Conservation (phyloP, 2,329 filamentous ascomycete genomes). For the Beauveria medogensis region DNA sequence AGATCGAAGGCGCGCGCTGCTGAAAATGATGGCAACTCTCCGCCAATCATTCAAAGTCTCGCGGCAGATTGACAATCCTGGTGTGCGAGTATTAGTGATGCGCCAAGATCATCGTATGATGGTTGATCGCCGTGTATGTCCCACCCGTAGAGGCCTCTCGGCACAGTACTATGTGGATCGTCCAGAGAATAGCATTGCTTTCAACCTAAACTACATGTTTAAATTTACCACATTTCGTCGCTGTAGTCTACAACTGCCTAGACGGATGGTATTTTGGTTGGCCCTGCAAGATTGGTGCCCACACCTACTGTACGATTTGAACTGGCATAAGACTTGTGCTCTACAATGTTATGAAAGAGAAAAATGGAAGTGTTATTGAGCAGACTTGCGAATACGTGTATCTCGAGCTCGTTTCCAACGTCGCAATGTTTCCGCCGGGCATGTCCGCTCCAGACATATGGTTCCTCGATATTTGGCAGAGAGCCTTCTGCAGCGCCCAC, state of each 20-base stretch:
- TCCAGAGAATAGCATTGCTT: background rate
- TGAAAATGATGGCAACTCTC: background rate
- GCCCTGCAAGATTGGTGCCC: no score
- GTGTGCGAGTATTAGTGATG: background rate
- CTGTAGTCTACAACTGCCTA: no score
- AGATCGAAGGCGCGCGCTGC: background rate
- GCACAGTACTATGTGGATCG: background rate
- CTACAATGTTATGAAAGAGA: no score
- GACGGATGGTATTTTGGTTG: no score
- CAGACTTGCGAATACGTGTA: no score
- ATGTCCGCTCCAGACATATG: background rate
- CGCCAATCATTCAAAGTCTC: background rate
- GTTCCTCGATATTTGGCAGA: background rate
- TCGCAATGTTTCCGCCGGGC: background rate
- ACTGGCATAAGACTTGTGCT: no score
- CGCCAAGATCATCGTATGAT: background rate
- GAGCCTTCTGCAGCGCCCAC: background rate
- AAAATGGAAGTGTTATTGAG: no score
- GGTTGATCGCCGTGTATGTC: background rate
- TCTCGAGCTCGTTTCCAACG: background rate
- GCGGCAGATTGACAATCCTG: background rate
- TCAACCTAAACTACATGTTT: background rate
- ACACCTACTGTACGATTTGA: no score
- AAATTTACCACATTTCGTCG: no score
- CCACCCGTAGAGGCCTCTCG: background rate